Conservation (phyloP, 2,329 filamentous ascomycete genomes). For the Nothopassalora personata region DNA sequence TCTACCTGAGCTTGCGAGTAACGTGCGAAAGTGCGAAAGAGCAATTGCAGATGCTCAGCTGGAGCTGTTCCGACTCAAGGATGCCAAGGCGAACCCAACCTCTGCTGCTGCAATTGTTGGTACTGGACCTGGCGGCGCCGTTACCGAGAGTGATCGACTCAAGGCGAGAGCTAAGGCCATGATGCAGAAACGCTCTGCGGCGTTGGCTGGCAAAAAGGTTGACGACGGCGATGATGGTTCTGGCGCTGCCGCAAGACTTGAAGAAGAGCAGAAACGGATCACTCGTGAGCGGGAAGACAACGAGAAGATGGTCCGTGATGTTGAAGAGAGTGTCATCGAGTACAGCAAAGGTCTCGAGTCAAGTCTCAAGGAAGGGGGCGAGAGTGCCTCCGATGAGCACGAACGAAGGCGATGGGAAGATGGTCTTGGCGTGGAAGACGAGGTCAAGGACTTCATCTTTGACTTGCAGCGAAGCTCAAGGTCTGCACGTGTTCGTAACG, state of each 20-base stretch:
- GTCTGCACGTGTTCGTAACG: constrained; percentile 62
- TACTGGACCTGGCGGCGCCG: constrained; percentile 80
- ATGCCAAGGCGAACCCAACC: constrained; percentile 84
- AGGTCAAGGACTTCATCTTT: constrained; percentile 96
- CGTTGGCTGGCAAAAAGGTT: constrained; percentile 73
- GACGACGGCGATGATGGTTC: constrained; percentile 64
- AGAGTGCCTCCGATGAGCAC: constrained; percentile 74
- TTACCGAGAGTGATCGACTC: constrained; percentile 89
- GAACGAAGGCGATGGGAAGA: constrained; percentile 95
- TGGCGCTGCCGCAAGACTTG: constrained; percentile 75
- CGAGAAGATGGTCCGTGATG: constrained; percentile 92
- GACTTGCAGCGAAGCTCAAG: constrained; percentile 85
- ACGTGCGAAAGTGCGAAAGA: constrained; percentile 84
- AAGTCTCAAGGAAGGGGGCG: constrained; percentile 72
- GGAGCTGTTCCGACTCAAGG: constrained; percentile 87
- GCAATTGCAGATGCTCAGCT: constrained; percentile 86
- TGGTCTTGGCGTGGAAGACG: constrained; percentile 89
- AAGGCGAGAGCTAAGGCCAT: constrained; percentile 94
- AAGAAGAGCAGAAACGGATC: constrained; percentile 78
- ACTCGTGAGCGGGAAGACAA: constrained; percentile 87
- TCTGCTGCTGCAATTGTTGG: constrained; percentile 78
- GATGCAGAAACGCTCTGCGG: constrained; percentile 97
- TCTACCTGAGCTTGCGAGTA: constrained; percentile 84
- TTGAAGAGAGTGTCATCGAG: constrained; percentile 90
- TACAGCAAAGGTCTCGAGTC: constrained; percentile 82